Base-by-base conservation (phyloP, 2,329 filamentous ascomycete species). In the Xylariaceae sp. region DNA sequence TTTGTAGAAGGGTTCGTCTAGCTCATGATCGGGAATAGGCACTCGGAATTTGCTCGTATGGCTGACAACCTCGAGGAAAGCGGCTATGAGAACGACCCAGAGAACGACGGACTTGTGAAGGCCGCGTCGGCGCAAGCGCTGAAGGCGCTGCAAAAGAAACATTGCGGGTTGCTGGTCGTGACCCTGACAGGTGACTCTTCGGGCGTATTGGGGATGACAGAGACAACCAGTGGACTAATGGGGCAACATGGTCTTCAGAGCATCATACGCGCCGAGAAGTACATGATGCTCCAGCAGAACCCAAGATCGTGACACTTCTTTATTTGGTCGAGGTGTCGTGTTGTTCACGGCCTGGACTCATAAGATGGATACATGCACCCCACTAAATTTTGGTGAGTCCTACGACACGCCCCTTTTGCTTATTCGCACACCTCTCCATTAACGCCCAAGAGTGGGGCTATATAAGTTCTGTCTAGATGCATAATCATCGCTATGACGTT, bases 1-100 rank as follows among this genome's bases (percentile, higher is more conserved):
- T 17, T 53, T 55, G 55, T 69, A 68, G 56, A 70, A 70, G 50
- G 68, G 68, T 9, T 60, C 61, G 47, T 70, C 68, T 60, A 66
- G 64, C 39, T 70, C 68, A 60, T 61, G 66, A 18, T 61, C 55
- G 35, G 68, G 68, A 1, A 67, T 51, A 10, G 68, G 68, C n/a
- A 70, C 67, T 23, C 62, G 66, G 53, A 64, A 69, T 5, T 51
- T 61, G 15, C 63, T 64, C 34, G 57, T 62, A 35, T 70, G 68
- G 4, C 57, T 55, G 53, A 52, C 17, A 57, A 69, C 58, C 13
- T 70, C 68, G 55, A 70, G 42, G 37, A 70, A 23, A 17, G 62
- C 62, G 18, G 68, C 68, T 47, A 65, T 34, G 17, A 66, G 42
- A n/a, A 69, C 34, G 35, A 68, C 55, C 67, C 68, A 70, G 23